A percentile compares a stretch with the other conserved stretches of the same genome.
phyloP scores from a whole-genome alignment of 73 alveolate genomes.

The Tetrahymena malaccensis region DNA sequence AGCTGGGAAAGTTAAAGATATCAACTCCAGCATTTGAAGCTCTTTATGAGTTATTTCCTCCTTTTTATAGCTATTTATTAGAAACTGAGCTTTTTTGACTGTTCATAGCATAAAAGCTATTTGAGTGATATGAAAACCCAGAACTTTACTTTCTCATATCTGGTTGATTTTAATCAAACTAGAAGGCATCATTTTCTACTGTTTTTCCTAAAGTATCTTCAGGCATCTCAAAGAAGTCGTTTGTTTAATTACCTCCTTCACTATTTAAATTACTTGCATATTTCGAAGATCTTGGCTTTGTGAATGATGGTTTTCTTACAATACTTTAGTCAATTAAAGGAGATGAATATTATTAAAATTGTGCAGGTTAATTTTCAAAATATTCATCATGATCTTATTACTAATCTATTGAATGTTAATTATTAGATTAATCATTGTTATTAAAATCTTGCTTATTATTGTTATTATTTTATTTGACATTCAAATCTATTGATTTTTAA shows the following conservation, averaged over 20 bases:
- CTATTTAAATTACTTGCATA: background rate
- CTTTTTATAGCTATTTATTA: background rate
- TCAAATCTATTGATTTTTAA: background rate
- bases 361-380: background rate
- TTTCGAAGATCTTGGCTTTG: background rate
- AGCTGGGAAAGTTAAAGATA: background rate
- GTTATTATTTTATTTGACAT: background rate
- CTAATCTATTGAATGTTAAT: background rate
- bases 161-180: background rate
- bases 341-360: background rate
- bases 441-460: background rate
- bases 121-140: background rate
- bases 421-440: background rate
- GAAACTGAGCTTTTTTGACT: background rate
- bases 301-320: background rate
- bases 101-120: background rate
- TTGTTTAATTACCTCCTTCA: background rate
- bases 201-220: background rate
- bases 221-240: background rate
- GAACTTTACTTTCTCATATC: background rate
- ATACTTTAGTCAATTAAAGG: background rate
- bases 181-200: background rate
- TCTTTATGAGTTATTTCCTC: background rate
- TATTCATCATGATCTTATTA: background rate
- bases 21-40: background rate